Evolutionary conservation across 2,329 filamentous ascomycete genomes (phyloP).

Genomic region (Colletotrichum cordylinicola): DNA sequence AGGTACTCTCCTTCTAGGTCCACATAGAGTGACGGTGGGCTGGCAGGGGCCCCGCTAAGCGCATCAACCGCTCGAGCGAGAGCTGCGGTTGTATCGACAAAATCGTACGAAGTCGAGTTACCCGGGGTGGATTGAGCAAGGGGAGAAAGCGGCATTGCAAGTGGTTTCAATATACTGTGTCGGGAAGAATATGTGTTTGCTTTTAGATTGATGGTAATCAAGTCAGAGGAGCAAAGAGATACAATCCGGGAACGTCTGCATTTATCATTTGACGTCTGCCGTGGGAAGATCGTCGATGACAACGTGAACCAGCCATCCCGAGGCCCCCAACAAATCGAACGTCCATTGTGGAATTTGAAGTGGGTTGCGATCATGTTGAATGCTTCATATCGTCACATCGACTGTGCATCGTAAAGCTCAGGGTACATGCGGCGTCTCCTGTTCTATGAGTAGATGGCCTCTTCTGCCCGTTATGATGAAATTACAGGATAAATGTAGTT

Average conservation of each 20-base stretch:
- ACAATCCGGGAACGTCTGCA: background rate
- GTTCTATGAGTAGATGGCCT: background rate
- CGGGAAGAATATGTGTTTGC: background rate
- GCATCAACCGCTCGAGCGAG: slow-evolving; percentile 24
- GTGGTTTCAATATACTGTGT: background rate
- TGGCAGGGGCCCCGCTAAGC: slow-evolving; percentile 19
- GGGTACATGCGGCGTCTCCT: background rate
- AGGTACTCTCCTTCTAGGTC: slow-evolving; percentile 55
- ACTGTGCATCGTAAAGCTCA: background rate
- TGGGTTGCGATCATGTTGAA: background rate
- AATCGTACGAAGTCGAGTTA: background rate
- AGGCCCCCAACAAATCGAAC: background rate
- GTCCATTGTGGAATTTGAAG: background rate
- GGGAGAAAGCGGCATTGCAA: background rate
- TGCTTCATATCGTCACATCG: background rate
- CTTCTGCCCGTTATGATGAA: background rate
- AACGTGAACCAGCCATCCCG: background rate
- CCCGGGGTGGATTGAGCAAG: no score
- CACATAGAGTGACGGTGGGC: slow-evolving; percentile 46
- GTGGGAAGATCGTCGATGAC: background rate
- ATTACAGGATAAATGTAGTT: background rate
- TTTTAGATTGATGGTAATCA: background rate
- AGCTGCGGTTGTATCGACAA: slow-evolving; percentile 18
- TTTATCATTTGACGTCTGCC: background rate
- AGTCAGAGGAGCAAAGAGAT: background rate